Evolutionary conservation across 2,329 filamentous ascomycete genomes (phyloP).

Genomic region (Botrytis elliptica): DNA sequence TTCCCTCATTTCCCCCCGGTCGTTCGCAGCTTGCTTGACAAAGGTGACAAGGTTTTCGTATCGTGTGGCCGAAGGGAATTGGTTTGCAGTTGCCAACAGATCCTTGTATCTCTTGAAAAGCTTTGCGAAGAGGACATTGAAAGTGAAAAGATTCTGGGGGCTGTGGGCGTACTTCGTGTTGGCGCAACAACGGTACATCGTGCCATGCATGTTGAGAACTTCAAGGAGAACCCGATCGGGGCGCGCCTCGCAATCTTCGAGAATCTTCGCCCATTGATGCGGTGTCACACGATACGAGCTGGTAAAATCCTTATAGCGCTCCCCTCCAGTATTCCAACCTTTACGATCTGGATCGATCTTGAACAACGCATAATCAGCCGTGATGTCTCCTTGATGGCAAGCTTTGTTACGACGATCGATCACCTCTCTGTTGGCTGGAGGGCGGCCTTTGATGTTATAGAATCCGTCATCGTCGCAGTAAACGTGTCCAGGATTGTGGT

Average conservation of each 20-base stretch:
- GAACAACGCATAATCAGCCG: background rate
- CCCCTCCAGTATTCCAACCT: background rate
- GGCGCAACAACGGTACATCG: background rate
- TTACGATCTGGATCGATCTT: background rate
- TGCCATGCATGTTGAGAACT: background rate
- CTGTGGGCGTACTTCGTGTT: background rate
- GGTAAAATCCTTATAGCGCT: background rate
- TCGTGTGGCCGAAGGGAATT: fast-evolving
- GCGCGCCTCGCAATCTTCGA: background rate
- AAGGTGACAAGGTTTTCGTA: background rate
- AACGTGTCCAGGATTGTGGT: too few relatives aligned
- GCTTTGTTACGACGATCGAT: background rate
- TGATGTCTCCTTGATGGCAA: background rate
- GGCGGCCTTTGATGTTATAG: background rate
- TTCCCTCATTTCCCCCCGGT: background rate
- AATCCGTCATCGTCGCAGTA: too few relatives aligned
- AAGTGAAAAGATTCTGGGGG: background rate
- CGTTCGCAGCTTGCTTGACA: background rate
- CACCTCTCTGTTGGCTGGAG: background rate
- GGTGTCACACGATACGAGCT: background rate
- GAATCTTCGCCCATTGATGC: background rate
- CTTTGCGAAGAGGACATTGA: background rate
- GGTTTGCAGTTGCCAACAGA: background rate
- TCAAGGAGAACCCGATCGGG: background rate
- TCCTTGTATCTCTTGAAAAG: background rate